Evolutionary conservation across 768 basidiomycete genomes (phyloP).

Genomic region (Amylocystis lapponica): DNA sequence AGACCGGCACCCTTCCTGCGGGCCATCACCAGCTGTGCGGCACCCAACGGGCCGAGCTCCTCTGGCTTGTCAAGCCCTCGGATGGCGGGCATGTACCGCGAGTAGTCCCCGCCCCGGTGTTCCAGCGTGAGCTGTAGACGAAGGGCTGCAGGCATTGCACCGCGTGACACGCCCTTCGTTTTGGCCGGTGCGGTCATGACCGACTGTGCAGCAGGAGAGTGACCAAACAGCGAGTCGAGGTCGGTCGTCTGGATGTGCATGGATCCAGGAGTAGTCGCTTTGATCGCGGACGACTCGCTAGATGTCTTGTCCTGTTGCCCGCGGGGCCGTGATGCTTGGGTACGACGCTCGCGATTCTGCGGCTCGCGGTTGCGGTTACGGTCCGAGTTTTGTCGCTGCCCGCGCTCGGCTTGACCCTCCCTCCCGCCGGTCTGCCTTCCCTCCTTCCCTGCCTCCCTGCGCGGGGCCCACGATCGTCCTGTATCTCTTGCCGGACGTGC

Average conservation of each 20-base stretch:
- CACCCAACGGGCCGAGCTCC: conserved; percentile 35
- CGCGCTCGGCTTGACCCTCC: too few species aligned
- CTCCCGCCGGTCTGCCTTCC: too few species aligned
- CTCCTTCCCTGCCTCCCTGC: too few species aligned
- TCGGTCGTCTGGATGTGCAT: conserved; percentile 3
- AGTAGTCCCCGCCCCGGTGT: conserved; percentile 44
- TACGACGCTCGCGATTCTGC: too few species aligned
- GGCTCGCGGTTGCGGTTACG: too few species aligned
- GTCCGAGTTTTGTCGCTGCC: too few species aligned
- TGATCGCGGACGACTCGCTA: too few species aligned
- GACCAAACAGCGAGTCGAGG: conserved; percentile 12
- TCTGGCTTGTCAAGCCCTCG: conserved; percentile 22
- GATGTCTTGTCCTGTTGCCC: too few species aligned
- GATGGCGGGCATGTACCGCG: conserved; percentile 33
- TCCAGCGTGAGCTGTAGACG: conserved; percentile 30
- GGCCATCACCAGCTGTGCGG: conserved; percentile 39
- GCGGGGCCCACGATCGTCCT: too few species aligned
- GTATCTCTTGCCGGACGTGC: background rate
- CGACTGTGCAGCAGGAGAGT: background rate
- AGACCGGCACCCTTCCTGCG: conserved; percentile 38
- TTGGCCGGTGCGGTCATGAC: background rate
- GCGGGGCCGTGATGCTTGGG: too few species aligned
- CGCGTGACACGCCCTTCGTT: conserved; percentile 1
- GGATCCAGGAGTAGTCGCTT: too few species aligned
- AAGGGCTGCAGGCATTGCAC: conserved; percentile 3